phyloP scores from a whole-genome alignment of 192 early-diverging fungal species.

The Umbelopsis vinacea region DNA sequence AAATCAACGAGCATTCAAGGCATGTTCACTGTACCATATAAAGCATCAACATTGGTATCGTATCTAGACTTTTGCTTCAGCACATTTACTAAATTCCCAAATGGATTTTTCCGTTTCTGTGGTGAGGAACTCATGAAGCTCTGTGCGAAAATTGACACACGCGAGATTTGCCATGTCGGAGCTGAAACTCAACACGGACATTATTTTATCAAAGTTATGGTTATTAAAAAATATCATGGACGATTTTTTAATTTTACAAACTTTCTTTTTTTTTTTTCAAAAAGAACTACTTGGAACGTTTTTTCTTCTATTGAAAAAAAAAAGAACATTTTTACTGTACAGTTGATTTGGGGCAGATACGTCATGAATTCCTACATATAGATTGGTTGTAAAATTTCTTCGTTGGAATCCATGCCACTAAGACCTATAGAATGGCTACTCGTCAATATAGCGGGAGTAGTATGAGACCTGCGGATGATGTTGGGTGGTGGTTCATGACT shows the following conservation, averaged over 20 bases:
- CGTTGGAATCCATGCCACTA: not conserved
- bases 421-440: not conserved
- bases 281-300: not conserved
- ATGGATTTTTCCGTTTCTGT: constrained; percentile 20
- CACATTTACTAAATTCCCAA: constrained; percentile 1
- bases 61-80: constrained; percentile 16
- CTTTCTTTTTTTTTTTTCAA: not conserved
- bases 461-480: not conserved
- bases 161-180: not conserved
- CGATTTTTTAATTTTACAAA: too few relatives aligned
- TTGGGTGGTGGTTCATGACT: not conserved
- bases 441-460: not conserved
- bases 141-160: not conserved
- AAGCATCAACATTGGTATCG: not conserved
- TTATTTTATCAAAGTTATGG: not conserved
- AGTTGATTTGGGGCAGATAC: not conserved
- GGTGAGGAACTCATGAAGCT: constrained; percentile 9
- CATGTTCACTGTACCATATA: not conserved
- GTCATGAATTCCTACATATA: constrained; percentile 1
- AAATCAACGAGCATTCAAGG: not conserved
- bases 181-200: not conserved
- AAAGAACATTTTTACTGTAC: not conserved
- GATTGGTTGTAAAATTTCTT: not conserved
- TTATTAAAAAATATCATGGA: too few relatives aligned
- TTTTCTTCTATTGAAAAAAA: not conserved